These are phyloP conservation scores for Marchantia polymorpha DNA, from an alignment of 225 moss, liverwort and hornwort species.

Conservation along the genomic window DNA sequence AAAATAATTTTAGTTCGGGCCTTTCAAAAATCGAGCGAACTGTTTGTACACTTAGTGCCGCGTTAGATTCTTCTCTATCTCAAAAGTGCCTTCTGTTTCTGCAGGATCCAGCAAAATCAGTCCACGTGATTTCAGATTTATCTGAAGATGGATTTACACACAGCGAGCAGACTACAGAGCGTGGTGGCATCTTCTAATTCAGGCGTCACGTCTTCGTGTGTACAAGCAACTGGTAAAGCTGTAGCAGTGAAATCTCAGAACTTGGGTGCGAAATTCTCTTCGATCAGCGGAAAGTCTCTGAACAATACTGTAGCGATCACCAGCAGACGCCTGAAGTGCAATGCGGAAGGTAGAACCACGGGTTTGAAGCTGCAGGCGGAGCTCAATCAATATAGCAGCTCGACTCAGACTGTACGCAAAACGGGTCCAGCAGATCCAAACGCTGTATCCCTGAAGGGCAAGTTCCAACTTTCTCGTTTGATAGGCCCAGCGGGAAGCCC, in stretches of 20 bases:
- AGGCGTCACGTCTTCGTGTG: too few relatives aligned
- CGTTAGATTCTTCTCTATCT: too few relatives aligned
- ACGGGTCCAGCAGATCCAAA: background rate
- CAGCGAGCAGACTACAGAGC: background rate
- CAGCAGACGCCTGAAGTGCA: background rate
- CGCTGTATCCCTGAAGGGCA: background rate
- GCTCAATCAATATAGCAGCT: background rate
- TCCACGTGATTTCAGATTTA: too few relatives aligned
- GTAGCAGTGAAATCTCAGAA: background rate
- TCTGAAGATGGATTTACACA: conserved; percentile 1
- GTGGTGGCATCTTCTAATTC: background rate
- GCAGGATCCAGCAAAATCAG: too few relatives aligned
- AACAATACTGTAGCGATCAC: background rate
- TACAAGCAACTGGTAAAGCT: too few relatives aligned
- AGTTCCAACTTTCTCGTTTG: background rate
- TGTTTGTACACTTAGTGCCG: too few relatives aligned
- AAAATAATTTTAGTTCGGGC: too few relatives aligned
- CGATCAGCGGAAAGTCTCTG: background rate
- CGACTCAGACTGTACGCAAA: background rate
- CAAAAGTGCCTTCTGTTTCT: too few relatives aligned
- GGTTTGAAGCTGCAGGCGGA: background rate
- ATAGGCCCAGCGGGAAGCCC: background rate
- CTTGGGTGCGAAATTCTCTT: conserved; percentile 7
- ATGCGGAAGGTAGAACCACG: background rate
- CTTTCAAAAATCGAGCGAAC: too few relatives aligned